Evolutionary conservation across 306 rosid species (phyloP).

Genomic region (Vigna mungo): DNA sequence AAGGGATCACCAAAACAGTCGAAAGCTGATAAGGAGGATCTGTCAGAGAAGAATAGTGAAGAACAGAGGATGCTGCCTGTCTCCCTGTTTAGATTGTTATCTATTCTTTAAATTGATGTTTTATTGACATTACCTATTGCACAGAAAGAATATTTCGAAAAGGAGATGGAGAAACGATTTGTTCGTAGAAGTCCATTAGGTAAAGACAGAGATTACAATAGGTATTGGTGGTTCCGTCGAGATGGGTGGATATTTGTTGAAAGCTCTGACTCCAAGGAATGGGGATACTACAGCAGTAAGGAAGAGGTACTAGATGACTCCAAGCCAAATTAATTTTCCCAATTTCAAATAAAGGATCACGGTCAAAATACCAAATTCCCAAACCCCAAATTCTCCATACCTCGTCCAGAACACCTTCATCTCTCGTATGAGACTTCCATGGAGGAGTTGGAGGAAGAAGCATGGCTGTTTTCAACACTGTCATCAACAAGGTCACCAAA

Average conservation of each 20-base stretch:
- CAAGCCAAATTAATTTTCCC: slow-evolving; percentile 26
- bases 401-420: slow-evolving; percentile 37
- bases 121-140: slow-evolving; percentile 43
- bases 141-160: slow-evolving; percentile 84
- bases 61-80: slow-evolving; percentile 71
- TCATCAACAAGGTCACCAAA: slow-evolving; percentile 33
- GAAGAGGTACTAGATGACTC: slow-evolving; percentile 71
- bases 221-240: slow-evolving; percentile 96
- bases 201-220: slow-evolving; percentile 73
- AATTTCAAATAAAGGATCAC: slow-evolving; percentile 35
- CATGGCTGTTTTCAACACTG: slow-evolving; percentile 26
- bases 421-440: slow-evolving; percentile 48
- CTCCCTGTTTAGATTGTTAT: slow-evolving; percentile 45
- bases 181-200: slow-evolving; percentile 79
- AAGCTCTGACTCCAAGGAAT: slow-evolving; percentile 78
- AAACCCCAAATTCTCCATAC: slow-evolving; percentile 27
- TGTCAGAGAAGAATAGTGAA: slow-evolving; percentile 57
- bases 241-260: slow-evolving; percentile 90
- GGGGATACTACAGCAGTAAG: slow-evolving; percentile 88
- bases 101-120: slow-evolving; percentile 36
- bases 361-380: slow-evolving; percentile 23
- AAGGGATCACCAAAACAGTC: slow-evolving; percentile 54
- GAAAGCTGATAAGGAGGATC: slow-evolving; percentile 63
- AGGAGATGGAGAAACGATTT: slow-evolving; percentile 81
- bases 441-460: slow-evolving; percentile 44